Conservation (phyloP, 345 rosid genomes). For the Populus simonii region DNA sequence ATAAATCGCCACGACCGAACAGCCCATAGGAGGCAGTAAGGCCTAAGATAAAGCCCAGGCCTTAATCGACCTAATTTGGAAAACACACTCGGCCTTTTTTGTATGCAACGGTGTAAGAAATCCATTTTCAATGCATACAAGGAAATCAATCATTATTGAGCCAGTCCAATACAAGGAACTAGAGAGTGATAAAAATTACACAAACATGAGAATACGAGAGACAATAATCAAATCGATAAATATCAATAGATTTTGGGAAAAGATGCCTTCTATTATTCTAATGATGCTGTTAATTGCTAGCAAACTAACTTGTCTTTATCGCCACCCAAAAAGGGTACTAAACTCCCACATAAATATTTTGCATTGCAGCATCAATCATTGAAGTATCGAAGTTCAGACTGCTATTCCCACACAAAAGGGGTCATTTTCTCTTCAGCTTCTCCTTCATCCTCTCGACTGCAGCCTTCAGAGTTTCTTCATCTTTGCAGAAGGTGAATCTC, state of each 20-base stretch:
- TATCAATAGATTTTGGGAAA: background rate
- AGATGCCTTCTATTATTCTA: background rate
- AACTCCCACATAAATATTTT: background rate
- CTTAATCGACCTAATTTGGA: no score
- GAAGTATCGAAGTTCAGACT: background rate
- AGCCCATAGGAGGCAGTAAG: no score
- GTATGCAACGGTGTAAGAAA: no score
- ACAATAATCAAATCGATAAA: background rate
- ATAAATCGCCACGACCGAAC: no score
- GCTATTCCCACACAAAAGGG: background rate
- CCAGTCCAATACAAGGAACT: no score
- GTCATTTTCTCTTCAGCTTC: constrained; percentile 61
- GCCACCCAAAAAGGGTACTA: background rate
- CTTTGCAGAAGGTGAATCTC: constrained; percentile 92
- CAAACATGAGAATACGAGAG: background rate
- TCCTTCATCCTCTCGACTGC: constrained; percentile 88
- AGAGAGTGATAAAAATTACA: no score
- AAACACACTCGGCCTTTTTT: no score
- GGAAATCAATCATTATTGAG: no score
- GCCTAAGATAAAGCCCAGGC: no score
- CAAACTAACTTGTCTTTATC: background rate
- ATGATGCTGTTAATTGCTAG: no score
- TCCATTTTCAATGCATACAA: no score
- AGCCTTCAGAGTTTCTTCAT: constrained; percentile 74
- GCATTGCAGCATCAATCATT: background rate